Evolutionary conservation across 2,329 filamentous ascomycete genomes (phyloP).

Genomic region (Lecanicillium sp.): DNA sequence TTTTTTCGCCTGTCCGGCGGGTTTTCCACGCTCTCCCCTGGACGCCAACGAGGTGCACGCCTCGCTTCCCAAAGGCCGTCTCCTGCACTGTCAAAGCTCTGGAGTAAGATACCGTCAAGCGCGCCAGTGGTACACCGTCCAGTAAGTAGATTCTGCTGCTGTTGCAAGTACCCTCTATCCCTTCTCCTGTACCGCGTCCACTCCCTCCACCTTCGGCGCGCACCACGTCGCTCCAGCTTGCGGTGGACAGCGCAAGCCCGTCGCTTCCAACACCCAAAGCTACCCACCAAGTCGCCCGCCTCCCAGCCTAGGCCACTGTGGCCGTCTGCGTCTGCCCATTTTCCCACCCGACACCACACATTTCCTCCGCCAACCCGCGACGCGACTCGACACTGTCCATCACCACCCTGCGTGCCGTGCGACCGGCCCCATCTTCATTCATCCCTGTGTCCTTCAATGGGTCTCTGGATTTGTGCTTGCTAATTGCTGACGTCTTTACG

Average conservation of each 20-base stretch:
- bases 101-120: background rate
- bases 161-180: background rate
- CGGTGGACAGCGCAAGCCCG: background rate
- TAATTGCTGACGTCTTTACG: slow-evolving; percentile 36
- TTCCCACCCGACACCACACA: slow-evolving; percentile 15
- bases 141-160: background rate
- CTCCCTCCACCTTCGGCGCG: background rate
- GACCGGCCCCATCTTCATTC: slow-evolving; percentile 37
- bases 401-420: slow-evolving; percentile 33
- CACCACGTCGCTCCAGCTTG: background rate
- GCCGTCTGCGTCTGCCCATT: slow-evolving; percentile 2
- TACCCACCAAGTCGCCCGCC: slow-evolving; percentile 4
- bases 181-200: background rate
- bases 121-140: background rate
- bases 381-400: slow-evolving; percentile 30
- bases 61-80: too few species aligned
- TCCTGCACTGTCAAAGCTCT: slow-evolving; percentile 5
- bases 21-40: too few species aligned
- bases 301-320: background rate
- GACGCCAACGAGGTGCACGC: too few species aligned
- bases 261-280: background rate
- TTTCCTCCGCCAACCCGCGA: slow-evolving; percentile 32
- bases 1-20: too few species aligned
- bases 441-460: slow-evolving; percentile 29
- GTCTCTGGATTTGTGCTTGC: slow-evolving; percentile 27